These are phyloP conservation scores for Talaromyces atroroseus DNA, from an alignment of 2,329 filamentous ascomycete species.

Conservation along the genomic window DNA sequence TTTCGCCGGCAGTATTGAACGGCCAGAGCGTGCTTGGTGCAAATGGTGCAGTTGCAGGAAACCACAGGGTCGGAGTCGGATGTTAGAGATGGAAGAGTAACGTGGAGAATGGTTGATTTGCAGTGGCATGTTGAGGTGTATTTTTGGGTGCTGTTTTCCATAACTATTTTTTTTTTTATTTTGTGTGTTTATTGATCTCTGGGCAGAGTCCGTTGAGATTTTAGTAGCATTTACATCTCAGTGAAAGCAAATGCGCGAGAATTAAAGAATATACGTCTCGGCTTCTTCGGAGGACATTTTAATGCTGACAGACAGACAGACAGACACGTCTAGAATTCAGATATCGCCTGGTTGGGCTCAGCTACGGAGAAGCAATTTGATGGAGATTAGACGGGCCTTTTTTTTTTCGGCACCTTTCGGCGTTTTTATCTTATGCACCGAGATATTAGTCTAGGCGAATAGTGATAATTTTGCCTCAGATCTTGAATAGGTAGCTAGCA, in stretches of 20 bases:
- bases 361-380: background rate
- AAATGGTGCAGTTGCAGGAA: background rate
- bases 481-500: too few relatives aligned
- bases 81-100: background rate
- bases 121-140: background rate
- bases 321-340: background rate
- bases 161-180: background rate
- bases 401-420: background rate
- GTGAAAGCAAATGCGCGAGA: background rate
- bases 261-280: background rate
- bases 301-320: background rate
- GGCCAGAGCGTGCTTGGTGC: background rate
- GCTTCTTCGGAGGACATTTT: background rate
- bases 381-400: background rate
- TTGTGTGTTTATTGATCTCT: background rate
- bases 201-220: background rate
- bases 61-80: background rate
- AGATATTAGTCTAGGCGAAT: background rate
- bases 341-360: background rate
- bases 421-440: background rate
- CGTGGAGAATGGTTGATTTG: background rate
- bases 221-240: background rate
- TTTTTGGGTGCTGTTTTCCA: background rate
- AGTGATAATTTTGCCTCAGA: too few relatives aligned
- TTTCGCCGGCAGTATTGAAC: background rate